phyloP scores from a whole-genome alignment of 139 green algal genomes.

The Ettlia oleoabundans region DNA sequence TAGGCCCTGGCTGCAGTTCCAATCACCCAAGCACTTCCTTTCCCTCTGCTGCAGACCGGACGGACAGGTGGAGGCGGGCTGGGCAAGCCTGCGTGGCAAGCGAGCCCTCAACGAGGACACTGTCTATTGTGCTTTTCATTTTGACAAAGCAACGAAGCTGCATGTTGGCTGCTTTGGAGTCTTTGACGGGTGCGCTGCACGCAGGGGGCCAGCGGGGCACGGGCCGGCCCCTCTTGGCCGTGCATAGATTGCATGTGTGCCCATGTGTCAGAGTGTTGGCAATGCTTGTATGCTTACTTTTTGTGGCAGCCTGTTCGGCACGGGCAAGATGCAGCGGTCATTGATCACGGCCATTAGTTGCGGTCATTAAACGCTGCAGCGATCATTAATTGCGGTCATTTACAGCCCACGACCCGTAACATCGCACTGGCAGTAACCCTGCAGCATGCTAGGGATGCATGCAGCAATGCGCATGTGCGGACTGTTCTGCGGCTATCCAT shows the following conservation, averaged over 20 bases:
- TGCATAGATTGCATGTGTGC: too few species aligned
- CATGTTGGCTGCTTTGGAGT: slow-evolving; percentile 89
- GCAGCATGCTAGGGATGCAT: too few species aligned
- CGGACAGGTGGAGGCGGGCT: slow-evolving; percentile 34
- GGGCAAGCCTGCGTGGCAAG: slow-evolving; percentile 41
- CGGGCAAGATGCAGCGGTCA: not conserved
- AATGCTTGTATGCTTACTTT: too few species aligned
- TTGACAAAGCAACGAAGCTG: not conserved
- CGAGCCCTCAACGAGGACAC: slow-evolving; percentile 38
- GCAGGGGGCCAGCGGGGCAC: too few species aligned
- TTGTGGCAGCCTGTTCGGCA: too few species aligned
- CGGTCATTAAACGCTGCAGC: not conserved
- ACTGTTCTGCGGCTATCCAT: not conserved
- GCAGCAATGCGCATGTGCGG: too few species aligned
- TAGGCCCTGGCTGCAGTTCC: not conserved
- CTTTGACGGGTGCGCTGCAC: slow-evolving; percentile 94
- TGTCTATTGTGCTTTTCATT: slow-evolving; percentile 30
- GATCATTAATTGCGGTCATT: not conserved
- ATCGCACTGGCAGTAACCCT: too few species aligned
- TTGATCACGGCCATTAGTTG: not conserved
- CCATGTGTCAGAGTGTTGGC: too few species aligned
- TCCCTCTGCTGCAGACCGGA: slow-evolving; percentile 23
- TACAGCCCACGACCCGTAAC: too few species aligned
- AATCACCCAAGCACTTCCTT: not conserved
- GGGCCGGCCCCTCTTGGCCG: too few species aligned